Evolutionary conservation across 176 grass and related monocot genomes (phyloP).

Genomic region (Aechmea fasciata): DNA sequence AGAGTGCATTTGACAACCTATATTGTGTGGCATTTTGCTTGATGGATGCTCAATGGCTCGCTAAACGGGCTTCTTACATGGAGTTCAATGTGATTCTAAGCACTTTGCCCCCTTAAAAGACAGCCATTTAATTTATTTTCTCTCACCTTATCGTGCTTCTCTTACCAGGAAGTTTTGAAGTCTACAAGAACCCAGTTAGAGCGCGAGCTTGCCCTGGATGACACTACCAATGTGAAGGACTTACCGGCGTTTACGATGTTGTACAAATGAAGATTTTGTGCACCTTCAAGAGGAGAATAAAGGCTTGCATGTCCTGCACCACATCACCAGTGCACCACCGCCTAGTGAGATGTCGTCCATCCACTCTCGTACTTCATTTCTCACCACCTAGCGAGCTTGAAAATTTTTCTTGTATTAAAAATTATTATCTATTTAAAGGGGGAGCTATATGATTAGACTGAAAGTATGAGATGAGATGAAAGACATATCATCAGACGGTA

Average conservation of each 20-base stretch:
- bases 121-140: background rate
- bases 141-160: slow-evolving; percentile 8
- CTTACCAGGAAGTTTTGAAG: slow-evolving; percentile 75
- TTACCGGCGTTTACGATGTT: slow-evolving; percentile 85
- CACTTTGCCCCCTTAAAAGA: background rate
- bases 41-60: slow-evolving; percentile 90
- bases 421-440: too few species aligned
- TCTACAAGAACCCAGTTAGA: slow-evolving; percentile 76
- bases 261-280: slow-evolving; percentile 17
- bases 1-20: slow-evolving; percentile 76
- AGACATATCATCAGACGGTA: too few species aligned
- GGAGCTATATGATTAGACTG: too few species aligned
- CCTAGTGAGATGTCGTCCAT: too few species aligned
- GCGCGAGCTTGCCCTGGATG: slow-evolving; percentile 65
- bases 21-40: slow-evolving; percentile 84
- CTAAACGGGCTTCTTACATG: slow-evolving; percentile 88
- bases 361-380: too few species aligned
- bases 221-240: slow-evolving; percentile 51
- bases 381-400: too few species aligned
- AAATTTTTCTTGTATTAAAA: too few species aligned
- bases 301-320: too few species aligned
- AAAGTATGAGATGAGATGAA: too few species aligned
- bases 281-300: too few species aligned
- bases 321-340: too few species aligned
- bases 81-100: slow-evolving; percentile 68